Evolutionary conservation across 371 early-diverging fungal species (phyloP).

Genomic region (Chytridium lagenaria): DNA sequence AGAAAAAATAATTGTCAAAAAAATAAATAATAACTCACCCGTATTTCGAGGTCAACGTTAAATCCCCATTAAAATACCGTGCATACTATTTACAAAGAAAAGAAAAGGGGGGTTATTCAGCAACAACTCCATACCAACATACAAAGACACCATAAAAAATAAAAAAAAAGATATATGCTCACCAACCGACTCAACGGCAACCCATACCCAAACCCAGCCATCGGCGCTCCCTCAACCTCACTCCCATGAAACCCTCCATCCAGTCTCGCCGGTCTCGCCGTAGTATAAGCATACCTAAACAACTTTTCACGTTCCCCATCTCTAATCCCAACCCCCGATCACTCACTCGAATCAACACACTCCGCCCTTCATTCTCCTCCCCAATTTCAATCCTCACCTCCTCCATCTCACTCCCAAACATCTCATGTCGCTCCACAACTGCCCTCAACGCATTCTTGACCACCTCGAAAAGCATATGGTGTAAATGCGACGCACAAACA

Average conservation of each 20-base stretch:
- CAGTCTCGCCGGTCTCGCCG: constrained; percentile 59
- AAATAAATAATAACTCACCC: not conserved
- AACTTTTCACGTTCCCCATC: constrained; percentile 56
- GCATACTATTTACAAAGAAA: too few relatives aligned
- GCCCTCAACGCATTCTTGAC: constrained; percentile 92
- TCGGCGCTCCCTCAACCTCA: constrained; percentile 77
- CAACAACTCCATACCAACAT: too few relatives aligned
- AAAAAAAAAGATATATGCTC: too few relatives aligned
- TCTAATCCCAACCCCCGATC: constrained; percentile 94
- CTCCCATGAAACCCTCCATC: constrained; percentile 1
- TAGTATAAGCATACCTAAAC: constrained; percentile 95
- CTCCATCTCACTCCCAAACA: constrained; percentile 66
- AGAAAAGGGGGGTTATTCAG: too few relatives aligned
- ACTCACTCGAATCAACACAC: constrained; percentile 87
- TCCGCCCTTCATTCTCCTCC: constrained; percentile 43
- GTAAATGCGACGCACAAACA: constrained; percentile 90
- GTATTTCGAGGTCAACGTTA: not conserved
- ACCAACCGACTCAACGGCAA: constrained; percentile 83
- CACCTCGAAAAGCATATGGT: constrained; percentile 93
- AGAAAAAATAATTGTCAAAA: not conserved
- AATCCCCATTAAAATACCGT: constrained; percentile 19
- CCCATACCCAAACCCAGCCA: constrained; percentile 96
- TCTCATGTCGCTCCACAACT: constrained; percentile 81
- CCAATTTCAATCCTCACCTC: constrained; percentile 25
- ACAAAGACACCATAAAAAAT: too few relatives aligned